Conservation (phyloP, 208 protist species). For the Wallacemonas rigidus region DNA sequence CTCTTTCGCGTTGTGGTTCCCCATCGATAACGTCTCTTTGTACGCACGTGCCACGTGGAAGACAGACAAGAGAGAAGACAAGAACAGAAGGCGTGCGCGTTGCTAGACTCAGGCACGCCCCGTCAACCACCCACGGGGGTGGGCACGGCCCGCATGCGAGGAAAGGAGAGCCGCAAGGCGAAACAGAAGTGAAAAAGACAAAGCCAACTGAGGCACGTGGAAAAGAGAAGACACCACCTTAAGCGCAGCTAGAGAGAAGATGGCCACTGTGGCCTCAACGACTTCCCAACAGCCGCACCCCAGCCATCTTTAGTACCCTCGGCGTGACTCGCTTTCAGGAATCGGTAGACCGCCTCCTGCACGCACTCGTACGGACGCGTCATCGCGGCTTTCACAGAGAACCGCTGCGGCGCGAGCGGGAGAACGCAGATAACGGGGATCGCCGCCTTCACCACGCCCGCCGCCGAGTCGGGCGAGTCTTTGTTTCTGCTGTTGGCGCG, state of each 20-base stretch:
- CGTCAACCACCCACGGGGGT: too few species aligned
- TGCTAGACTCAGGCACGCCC: too few species aligned
- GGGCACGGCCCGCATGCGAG: too few species aligned
- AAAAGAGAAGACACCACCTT: background rate
- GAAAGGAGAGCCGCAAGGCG: too few species aligned
- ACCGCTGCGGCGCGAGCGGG: constrained; percentile 39
- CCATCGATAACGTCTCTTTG: too few species aligned
- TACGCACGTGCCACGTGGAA: too few species aligned
- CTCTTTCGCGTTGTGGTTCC: too few species aligned
- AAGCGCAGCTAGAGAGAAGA: background rate
- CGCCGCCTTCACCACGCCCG: constrained; percentile 13
- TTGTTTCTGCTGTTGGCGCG: too few species aligned
- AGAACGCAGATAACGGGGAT: constrained; percentile 37
- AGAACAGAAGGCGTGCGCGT: too few species aligned
- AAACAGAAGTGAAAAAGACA: too few species aligned
- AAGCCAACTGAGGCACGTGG: too few species aligned
- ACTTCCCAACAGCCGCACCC: background rate
- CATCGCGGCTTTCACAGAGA: constrained; percentile 38
- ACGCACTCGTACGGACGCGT: constrained; percentile 36
- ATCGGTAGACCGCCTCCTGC: constrained; percentile 15
- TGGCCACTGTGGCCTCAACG: background rate
- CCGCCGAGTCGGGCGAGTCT: background rate
- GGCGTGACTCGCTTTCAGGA: constrained; percentile 1
- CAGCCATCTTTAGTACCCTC: background rate
- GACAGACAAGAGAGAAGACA: too few species aligned